phyloP scores from a whole-genome alignment of 305 asterid genomes.

The Fraxinus greggii region DNA sequence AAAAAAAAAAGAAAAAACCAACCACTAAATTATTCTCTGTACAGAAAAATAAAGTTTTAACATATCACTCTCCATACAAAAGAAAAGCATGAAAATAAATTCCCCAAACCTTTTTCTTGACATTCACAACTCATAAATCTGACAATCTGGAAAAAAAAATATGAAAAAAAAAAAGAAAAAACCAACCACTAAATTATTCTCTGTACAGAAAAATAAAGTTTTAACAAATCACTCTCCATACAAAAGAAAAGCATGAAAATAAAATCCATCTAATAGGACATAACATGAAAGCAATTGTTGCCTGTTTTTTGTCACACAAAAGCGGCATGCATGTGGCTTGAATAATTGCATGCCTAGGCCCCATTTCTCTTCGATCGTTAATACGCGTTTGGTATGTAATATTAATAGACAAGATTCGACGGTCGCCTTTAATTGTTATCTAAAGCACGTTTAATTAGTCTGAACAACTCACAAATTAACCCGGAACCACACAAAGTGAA shows the following conservation, averaged over 20 bases:
- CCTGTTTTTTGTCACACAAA: conserved; percentile 19
- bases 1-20: no score
- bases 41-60: no score
- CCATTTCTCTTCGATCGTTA: conserved; percentile 11
- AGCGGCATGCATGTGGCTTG: conserved; percentile 22
- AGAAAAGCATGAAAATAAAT: no score
- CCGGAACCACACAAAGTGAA: background rate
- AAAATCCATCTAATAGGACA: conserved; percentile 18
- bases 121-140: no score
- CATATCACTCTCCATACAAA: no score
- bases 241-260: background rate
- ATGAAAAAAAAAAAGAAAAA: no score
- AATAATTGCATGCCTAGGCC: conserved; percentile 12
- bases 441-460: background rate
- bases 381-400: background rate
- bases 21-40: no score
- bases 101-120: background rate
- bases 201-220: background rate
- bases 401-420: background rate
- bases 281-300: conserved; percentile 20
- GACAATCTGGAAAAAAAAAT: background rate
- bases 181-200: background rate
- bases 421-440: background rate
- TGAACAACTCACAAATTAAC: background rate
- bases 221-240: background rate